Base-by-base conservation (phyloP, 768 basidiomycete species). In the Melanogaster broomeanus region DNA sequence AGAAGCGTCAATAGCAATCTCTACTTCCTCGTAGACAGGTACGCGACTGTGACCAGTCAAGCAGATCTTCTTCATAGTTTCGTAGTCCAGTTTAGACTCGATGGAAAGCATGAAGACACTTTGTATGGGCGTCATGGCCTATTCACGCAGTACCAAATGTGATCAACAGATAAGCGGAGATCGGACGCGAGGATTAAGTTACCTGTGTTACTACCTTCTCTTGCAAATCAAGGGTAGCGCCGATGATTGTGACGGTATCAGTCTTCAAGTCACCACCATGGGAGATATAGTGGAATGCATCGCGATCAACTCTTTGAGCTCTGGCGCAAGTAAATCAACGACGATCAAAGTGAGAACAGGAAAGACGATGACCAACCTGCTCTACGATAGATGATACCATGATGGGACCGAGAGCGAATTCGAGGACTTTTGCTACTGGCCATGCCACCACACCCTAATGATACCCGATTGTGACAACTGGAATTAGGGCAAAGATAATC, bases 231-330 rank as follows among this genome's bases (percentile, higher is more conserved):
- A 96, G 81, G 0, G 91, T 91, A 1, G 89, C 90, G 16, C 92
- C 91, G 34, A 94, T 93, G 66, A 95, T 94, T 2, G 85, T 85
- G 45, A 94, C 89, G 0, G 93, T 95, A 63, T 95, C 93, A 1
- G 73, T 81, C 61, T 90, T 88, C 39, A 95, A 74, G 64, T 96
- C 93, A 11, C 93, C 93, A 12, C 91, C 92, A 51, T 85, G 86
- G 0, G 85, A 6, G 81, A 85, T 28, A 78, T 77, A 0, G 80
- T 82, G 2, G 84, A 85, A 56, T 96, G 93, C 82, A 95, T 83
- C 2, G 91, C 90, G 51, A 96, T 93, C 24, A 96, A 73, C 64
- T 95, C 93, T 61, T 94, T 93, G 25, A 96, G 77, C 64, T 96
- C 90, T 77, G 60, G 8, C 12, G 12, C 25, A 41, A 49, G 28